phyloP scores from a whole-genome alignment of 2,329 filamentous ascomycete genomes.

The Fusarium palustre region DNA sequence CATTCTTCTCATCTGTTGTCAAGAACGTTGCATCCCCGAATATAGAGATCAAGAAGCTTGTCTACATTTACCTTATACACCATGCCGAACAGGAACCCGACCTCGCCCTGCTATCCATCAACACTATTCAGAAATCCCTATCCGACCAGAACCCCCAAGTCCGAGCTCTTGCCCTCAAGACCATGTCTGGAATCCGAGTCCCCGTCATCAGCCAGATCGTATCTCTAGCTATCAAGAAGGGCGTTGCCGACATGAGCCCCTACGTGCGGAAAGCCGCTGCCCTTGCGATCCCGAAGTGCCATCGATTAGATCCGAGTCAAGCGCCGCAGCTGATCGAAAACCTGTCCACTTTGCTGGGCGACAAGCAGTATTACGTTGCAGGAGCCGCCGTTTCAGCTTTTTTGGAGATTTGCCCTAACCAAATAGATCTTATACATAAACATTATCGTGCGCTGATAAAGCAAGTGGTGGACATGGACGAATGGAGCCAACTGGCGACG shows the following conservation, averaged over 20 bases:
- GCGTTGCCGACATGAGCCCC: slow-evolving; percentile 92
- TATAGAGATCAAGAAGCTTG: slow-evolving; percentile 95
- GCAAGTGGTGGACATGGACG: slow-evolving; percentile 98
- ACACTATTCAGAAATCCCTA: slow-evolving; percentile 97
- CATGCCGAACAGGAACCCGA: slow-evolving; percentile 97
- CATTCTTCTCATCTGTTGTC: slow-evolving; percentile 97
- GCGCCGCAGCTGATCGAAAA: slow-evolving; percentile 88
- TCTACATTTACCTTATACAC: slow-evolving; percentile 97
- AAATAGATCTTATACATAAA: slow-evolving; percentile 88
- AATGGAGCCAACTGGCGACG: slow-evolving; percentile 93
- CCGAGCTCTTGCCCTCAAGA: slow-evolving; percentile 89
- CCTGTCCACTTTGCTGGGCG: slow-evolving; percentile 80
- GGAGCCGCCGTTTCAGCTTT: slow-evolving; percentile 93
- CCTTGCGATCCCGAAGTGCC: slow-evolving; percentile 94
- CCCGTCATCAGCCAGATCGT: slow-evolving; percentile 99
- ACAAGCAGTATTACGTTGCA: slow-evolving; percentile 96
- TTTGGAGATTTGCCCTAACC: slow-evolving; percentile 87
- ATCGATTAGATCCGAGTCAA: slow-evolving; percentile 87
- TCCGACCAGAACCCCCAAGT: slow-evolving; percentile 92
- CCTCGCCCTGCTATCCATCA: slow-evolving; percentile 94
- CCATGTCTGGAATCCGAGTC: slow-evolving; percentile 97
- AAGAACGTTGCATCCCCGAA: slow-evolving; percentile 97
- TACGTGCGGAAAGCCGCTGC: slow-evolving; percentile 93
- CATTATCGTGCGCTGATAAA: slow-evolving; percentile 87
- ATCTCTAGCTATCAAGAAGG: slow-evolving; percentile 93